A percentile compares a stretch with the other conserved stretches of the same genome.
These are phyloP conservation scores for Linnemannia elongata DNA, from an alignment of 192 early-diverging fungal species.

Conservation along the genomic window DNA sequence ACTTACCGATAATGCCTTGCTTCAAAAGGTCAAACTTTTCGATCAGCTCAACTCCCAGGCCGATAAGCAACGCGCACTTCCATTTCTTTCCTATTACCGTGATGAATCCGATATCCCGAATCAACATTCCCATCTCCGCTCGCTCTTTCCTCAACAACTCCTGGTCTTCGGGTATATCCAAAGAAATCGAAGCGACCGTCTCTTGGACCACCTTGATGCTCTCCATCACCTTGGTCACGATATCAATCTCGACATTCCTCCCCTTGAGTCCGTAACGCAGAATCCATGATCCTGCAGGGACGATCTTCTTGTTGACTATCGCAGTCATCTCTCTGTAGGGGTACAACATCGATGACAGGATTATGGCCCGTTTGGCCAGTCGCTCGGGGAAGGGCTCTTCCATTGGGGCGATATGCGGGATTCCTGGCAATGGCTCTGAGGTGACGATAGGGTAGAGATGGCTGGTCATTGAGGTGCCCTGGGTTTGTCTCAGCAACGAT, in stretches of 20 bases:
- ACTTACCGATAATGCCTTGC: constrained; percentile 28
- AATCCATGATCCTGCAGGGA: constrained; percentile 59
- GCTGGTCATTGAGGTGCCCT: neutral
- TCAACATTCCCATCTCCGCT: constrained; percentile 61
- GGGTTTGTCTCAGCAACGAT: constrained; percentile 9
- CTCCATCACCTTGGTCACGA: constrained; percentile 33
- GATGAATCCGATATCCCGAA: constrained; percentile 66
- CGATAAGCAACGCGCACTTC: constrained; percentile 61
- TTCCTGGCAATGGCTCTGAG: neutral
- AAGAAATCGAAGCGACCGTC: neutral
- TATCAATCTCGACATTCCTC: constrained; percentile 36
- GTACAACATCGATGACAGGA: constrained; percentile 67
- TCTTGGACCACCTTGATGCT: constrained; percentile 10
- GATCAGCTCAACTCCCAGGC: constrained; percentile 61
- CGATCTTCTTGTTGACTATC: constrained; percentile 55
- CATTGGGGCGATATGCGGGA: constrained; percentile 2
- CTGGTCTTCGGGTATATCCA: neutral
- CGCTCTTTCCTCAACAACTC: neutral
- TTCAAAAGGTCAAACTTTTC: constrained; percentile 50
- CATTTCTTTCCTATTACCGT: constrained; percentile 64
- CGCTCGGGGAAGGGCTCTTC: constrained; percentile 16
- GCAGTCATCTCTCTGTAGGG: constrained; percentile 62
- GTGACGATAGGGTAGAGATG: constrained; percentile 25
- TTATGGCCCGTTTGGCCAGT: constrained; percentile 53
- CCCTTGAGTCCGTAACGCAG: constrained; percentile 71